Percentiles rank a stretch among this genome's conserved stretches.
Evolutionary conservation across 805 yeast species (phyloP).

Genomic region (Saccharomycopsis fibuligera): DNA sequence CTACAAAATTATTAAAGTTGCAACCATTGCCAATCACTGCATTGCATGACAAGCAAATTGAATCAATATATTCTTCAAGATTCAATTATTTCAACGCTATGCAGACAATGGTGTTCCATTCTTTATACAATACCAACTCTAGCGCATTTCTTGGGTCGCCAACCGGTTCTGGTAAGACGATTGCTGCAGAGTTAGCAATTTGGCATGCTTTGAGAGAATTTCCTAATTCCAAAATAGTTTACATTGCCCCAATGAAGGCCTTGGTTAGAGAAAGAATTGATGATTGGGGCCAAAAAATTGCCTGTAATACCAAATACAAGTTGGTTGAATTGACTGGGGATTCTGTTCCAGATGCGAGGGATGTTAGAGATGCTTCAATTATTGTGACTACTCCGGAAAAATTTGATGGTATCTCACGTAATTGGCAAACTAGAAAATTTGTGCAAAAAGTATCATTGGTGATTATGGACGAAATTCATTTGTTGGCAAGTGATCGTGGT

Average conservation of each 20-base stretch:
- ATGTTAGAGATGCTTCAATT: constrained; percentile 63
- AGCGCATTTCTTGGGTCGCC: constrained; percentile 95
- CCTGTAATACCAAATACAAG: constrained; percentile 40
- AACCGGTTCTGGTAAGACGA: constrained; percentile 97
- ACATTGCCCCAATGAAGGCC: constrained; percentile 88
- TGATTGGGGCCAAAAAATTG: constrained; percentile 62
- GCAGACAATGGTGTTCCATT: constrained; percentile 96
- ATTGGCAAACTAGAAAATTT: constrained; percentile 74
- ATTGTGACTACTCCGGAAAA: constrained; percentile 82
- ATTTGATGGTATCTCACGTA: constrained; percentile 82
- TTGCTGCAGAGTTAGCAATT: constrained; percentile 93
- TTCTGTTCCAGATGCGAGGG: constrained; percentile 64
- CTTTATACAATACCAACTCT: constrained; percentile 70
- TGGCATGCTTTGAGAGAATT: constrained; percentile 90
- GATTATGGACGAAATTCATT: constrained; percentile 81
- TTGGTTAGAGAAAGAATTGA: constrained; percentile 77
- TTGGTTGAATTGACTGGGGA: constrained; percentile 82
- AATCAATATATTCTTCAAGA: constrained; percentile 55
- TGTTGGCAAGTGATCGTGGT: constrained; percentile 80
- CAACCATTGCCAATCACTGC: constrained; percentile 87
- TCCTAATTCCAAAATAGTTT: constrained; percentile 76
- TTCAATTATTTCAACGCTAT: constrained; percentile 93
- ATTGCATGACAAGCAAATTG: constrained; percentile 59
- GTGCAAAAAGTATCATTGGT: constrained; percentile 70
- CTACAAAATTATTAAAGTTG: constrained; percentile 70